These are phyloP conservation scores for Rubia balearica DNA, from an alignment of 305 asterid species.

Conservation along the genomic window DNA sequence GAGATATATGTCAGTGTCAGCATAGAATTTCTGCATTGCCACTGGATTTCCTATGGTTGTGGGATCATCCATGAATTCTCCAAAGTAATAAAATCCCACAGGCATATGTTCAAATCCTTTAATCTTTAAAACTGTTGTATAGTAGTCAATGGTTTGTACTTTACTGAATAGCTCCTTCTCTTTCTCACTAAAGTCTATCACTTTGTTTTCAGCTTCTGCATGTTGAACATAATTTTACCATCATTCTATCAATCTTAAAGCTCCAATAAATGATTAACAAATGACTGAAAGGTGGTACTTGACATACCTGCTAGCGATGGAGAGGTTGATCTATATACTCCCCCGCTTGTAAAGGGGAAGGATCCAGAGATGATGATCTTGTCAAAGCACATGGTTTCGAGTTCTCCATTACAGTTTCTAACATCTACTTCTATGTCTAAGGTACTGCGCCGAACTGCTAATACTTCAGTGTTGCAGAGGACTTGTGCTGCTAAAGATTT, in stretches of 20 bases:
- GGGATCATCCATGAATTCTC: conserved; percentile 69
- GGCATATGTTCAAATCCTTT: conserved; percentile 67
- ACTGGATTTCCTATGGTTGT: conserved; percentile 70
- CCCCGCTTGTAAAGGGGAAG: conserved; percentile 53
- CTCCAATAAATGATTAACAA: neutral
- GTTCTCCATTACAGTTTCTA: conserved; percentile 26
- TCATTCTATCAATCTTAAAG: neutral
- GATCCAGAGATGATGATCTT: conserved; percentile 63
- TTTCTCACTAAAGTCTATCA: conserved; percentile 48
- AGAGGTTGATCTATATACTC: conserved; percentile 48
- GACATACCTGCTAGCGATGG: conserved; percentile 26
- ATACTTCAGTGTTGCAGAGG: conserved; percentile 54
- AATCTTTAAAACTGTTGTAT: conserved; percentile 70
- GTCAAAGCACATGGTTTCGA: conserved; percentile 38
- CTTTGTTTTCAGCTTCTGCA: conserved; percentile 34
- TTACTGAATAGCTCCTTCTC: conserved; percentile 57
- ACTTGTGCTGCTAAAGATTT: conserved; percentile 42
- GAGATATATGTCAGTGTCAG: conserved; percentile 50
- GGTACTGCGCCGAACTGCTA: conserved; percentile 38
- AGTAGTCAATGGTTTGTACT: conserved; percentile 68
- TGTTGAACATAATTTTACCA: neutral
- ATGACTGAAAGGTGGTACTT: neutral
- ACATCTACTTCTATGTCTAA: conserved; percentile 27
- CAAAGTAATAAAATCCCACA: conserved; percentile 69
- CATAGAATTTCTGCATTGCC: conserved; percentile 68